These are phyloP conservation scores for Blepharisma stoltei DNA, from an alignment of 73 alveolate species.

Conservation along the genomic window DNA sequence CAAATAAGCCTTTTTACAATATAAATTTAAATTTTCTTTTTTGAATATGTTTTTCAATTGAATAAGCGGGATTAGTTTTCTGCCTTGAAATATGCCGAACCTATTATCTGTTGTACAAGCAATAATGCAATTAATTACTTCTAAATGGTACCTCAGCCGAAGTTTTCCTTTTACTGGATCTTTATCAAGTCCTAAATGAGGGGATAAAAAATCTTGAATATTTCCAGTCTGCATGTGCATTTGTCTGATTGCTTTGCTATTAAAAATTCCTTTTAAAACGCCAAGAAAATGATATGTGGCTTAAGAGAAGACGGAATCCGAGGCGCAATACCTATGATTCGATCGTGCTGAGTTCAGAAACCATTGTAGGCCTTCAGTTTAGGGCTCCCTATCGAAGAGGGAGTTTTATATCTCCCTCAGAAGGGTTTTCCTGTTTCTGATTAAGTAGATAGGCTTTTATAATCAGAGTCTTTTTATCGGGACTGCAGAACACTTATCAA, in stretches of 20 bases:
- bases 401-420: no score
- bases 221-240: conserved; percentile 1
- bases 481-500: no score
- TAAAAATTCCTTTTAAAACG: conserved; percentile 6
- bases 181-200: not conserved
- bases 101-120: not conserved
- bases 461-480: no score
- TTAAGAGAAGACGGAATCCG: no score
- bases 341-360: no score
- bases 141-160: not conserved
- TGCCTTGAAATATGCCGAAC: conserved; percentile 2
- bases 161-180: not conserved
- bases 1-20: conserved; percentile 5
- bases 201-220: not conserved
- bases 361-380: no score
- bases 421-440: no score
- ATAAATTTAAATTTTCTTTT: not conserved
- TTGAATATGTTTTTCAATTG: not conserved
- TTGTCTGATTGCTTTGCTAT: not conserved
- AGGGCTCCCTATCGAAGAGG: no score
- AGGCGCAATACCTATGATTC: no score
- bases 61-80: not conserved
- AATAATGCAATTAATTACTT: conserved; percentile 8
- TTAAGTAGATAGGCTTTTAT: no score
- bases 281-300: no score